phyloP scores from a whole-genome alignment of 441 rosid species.

The Viola pubescens region DNA sequence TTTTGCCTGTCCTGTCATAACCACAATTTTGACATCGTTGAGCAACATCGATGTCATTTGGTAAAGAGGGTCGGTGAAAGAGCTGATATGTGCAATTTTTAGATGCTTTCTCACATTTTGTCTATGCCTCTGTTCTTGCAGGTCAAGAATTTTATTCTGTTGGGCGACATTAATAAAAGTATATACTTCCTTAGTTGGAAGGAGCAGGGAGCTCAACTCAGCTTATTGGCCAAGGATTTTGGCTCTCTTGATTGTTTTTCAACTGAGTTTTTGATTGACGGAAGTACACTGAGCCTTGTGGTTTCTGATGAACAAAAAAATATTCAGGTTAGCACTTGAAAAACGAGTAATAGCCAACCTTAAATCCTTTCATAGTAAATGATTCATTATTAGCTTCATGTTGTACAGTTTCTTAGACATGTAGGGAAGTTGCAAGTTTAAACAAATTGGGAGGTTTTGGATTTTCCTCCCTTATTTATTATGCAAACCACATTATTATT shows the following conservation, averaged over 20 bases:
- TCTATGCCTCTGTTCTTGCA: constrained; percentile 22
- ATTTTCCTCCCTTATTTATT: not conserved
- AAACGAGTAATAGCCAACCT: not conserved
- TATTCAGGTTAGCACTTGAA: constrained; percentile 51
- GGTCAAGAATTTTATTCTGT: constrained; percentile 85
- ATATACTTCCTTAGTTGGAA: constrained; percentile 96
- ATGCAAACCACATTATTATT: too few relatives aligned
- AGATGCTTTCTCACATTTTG: constrained; percentile 8
- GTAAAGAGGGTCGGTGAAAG: too few relatives aligned
- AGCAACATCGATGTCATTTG: too few relatives aligned
- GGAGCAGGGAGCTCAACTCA: constrained; percentile 96
- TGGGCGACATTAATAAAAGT: constrained; percentile 92
- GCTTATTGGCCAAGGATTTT: constrained; percentile 89
- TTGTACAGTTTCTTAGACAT: not conserved
- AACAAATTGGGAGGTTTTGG: not conserved
- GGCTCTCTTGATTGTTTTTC: constrained; percentile 93
- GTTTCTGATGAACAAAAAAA: constrained; percentile 96
- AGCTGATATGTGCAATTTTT: constrained; percentile 1
- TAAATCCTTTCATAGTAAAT: not conserved
- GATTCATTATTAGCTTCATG: not conserved
- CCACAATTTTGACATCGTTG: too few relatives aligned
- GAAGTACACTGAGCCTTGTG: constrained; percentile 86
- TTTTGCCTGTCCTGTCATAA: too few relatives aligned
- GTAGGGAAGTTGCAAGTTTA: not conserved
- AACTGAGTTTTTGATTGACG: constrained; percentile 96